A percentile compares a stretch with the other conserved stretches of the same genome.
Evolutionary conservation across 129 eudicot genomes (phyloP).

Genomic region (Artemisia argyi): DNA sequence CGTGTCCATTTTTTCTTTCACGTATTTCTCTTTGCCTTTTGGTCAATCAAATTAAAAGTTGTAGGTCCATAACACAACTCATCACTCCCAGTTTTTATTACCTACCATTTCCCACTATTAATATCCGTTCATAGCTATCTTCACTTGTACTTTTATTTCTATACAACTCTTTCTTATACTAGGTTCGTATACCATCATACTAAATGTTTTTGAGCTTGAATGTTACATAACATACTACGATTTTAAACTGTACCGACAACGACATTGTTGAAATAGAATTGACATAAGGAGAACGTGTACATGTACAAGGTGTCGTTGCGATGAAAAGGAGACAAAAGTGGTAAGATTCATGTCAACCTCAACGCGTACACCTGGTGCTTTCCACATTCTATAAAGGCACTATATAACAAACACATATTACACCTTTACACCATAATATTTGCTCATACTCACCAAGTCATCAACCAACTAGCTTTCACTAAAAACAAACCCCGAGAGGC

Average conservation of each 20-base stretch:
- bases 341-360: conserved; percentile 32
- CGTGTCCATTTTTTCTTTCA: conserved; percentile 34
- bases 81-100: conserved; percentile 20
- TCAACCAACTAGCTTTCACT: background rate
- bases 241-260: background rate
- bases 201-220: background rate
- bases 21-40: conserved; percentile 18
- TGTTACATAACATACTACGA: background rate
- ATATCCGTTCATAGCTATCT: background rate
- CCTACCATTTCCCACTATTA: conserved; percentile 37
- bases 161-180: conserved; percentile 11
- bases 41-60: conserved; percentile 30
- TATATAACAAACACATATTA: conserved; percentile 25
- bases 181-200: background rate
- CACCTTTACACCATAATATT: background rate
- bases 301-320: conserved; percentile 26
- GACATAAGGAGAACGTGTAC: conserved; percentile 29
- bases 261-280: background rate
- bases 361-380: conserved; percentile 37
- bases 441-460: conserved; percentile 14
- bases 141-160: conserved; percentile 26
- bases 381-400: conserved; percentile 21
- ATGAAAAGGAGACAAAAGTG: conserved; percentile 26
- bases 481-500: background rate
- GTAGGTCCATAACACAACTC: conserved; percentile 6